Percentiles rank a stretch among this genome's conserved stretches.
Conservation (phyloP, 352 stramenopile species). For the Pythium monospermum region DNA sequence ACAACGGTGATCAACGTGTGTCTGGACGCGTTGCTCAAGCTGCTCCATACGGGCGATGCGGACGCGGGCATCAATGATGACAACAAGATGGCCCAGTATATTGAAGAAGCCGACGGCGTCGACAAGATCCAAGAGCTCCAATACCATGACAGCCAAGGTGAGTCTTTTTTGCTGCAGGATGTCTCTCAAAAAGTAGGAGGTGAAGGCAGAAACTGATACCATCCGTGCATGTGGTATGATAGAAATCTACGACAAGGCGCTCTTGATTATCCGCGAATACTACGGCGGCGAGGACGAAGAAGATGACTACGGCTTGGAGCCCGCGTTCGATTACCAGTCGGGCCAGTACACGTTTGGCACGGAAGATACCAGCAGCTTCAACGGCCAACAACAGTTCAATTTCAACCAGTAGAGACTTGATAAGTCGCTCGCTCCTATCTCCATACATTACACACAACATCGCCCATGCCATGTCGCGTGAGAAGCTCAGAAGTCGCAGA, state of each 20-base stretch:
- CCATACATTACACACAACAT: no score
- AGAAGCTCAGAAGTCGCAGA: no score
- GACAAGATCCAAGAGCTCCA: slow-evolving; percentile 97
- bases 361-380: slow-evolving; percentile 7
- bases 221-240: no score
- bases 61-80: slow-evolving; percentile 78
- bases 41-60: slow-evolving; percentile 81
- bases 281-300: slow-evolving; percentile 98
- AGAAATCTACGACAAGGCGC: slow-evolving; percentile 92
- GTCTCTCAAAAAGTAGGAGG: not conserved
- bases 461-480: no score
- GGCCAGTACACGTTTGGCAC: slow-evolving; percentile 69
- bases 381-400: slow-evolving; percentile 19
- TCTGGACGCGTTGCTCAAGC: slow-evolving; percentile 97
- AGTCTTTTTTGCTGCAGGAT: slow-evolving; percentile 18
- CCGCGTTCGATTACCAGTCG: slow-evolving; percentile 40
- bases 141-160: slow-evolving; percentile 96
- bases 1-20: slow-evolving; percentile 96
- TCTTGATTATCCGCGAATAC: slow-evolving; percentile 96
- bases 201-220: not conserved
- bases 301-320: slow-evolving; percentile 71
- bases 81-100: slow-evolving; percentile 95
- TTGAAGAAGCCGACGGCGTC: slow-evolving; percentile 95
- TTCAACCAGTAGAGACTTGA: slow-evolving; percentile 15
- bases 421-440: no score